A percentile compares a stretch with the other conserved stretches of the same genome.
These are phyloP conservation scores for Cryomyces minteri DNA, from an alignment of 495 filamentous ascomycete species.

Conservation along the genomic window DNA sequence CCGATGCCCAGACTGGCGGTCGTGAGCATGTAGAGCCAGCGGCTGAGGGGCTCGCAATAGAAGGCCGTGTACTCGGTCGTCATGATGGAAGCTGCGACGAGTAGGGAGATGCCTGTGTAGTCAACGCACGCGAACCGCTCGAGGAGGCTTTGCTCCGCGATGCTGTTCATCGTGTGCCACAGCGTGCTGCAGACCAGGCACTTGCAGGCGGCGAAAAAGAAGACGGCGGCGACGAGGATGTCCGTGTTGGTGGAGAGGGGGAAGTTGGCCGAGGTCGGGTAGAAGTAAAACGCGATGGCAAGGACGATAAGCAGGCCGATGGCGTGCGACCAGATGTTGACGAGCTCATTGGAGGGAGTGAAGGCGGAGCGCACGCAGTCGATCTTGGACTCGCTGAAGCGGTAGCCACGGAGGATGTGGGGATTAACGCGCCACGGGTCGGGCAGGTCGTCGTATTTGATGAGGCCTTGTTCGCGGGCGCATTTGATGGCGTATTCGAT, in stretches of 20 bases:
- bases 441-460: constrained; percentile 78
- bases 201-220: constrained; percentile 95
- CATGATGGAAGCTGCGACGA: constrained; percentile 94
- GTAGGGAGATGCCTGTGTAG: constrained; percentile 92
- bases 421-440: constrained; percentile 90
- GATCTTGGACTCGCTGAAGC: constrained; percentile 74
- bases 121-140: constrained; percentile 96
- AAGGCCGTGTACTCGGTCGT: constrained; percentile 97
- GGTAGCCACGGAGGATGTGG: constrained; percentile 79
- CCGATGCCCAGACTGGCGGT: constrained; percentile 70
- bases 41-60: constrained; percentile 83
- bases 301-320: constrained; percentile 77
- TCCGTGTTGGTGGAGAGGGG: constrained; percentile 70
- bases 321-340: constrained; percentile 96
- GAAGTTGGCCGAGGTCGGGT: constrained; percentile 74
- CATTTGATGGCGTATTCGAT: constrained; percentile 62
- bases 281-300: constrained; percentile 89
- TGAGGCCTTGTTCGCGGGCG: constrained; percentile 64
- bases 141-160: constrained; percentile 74
- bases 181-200: constrained; percentile 88
- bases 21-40: constrained; percentile 69
- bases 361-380: constrained; percentile 76
- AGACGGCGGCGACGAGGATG: constrained; percentile 72
- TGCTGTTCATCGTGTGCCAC: constrained; percentile 97
- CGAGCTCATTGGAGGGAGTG: constrained; percentile 70